Evolutionary conservation across 805 yeast genomes (phyloP), one percentile per base, ranked within the genome.

Genomic region (Starmera amethionina): DNA sequence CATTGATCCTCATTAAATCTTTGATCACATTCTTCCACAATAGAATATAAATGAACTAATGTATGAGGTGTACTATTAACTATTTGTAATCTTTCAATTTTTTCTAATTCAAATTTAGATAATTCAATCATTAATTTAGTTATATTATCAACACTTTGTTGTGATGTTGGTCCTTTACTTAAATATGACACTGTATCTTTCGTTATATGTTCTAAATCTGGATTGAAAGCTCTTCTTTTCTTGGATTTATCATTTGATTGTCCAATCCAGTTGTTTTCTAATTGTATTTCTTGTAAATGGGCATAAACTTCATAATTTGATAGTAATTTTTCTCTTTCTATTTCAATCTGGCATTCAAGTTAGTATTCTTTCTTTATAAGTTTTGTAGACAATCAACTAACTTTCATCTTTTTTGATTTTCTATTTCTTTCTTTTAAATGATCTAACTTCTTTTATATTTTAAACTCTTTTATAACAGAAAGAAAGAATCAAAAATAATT

Each of bases 21-120:
- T 45, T 76, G 78, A 49, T 90, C 98, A 59, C 96, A 90, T 55
- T 93, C 97, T 55, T 90, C 98, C 1, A 90, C 77, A 27, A 90
- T 64, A 0, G 93, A 71, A 56, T 78, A 87, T 39, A 90, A 66
- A 31, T 76, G 80, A 11, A 89, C 96, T 68, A 86, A 64, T 5
- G 86, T 75, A 36, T 80, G 67, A 1, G 98, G 98, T 27, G 86
- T 68, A 8, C 79, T 67, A 57, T 90, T 89, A 41, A 89, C 72
- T 32, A 90, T 75, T 61, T 90, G 96, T 33, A 90, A 64, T 48
- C 79, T 77, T 54, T 90, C 98, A 22, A 84, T 79, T 58, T 86
- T 84, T 62, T 82, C 88, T 40, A 90, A 64, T 27, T 70, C 72
- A 45, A 71, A 78, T 30, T 63, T 43, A 15, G 61, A 52, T 19